These are phyloP conservation scores for Neospermospora avenae DNA, from an alignment of 2,329 filamentous ascomycete genomes.

Conservation along the genomic window DNA sequence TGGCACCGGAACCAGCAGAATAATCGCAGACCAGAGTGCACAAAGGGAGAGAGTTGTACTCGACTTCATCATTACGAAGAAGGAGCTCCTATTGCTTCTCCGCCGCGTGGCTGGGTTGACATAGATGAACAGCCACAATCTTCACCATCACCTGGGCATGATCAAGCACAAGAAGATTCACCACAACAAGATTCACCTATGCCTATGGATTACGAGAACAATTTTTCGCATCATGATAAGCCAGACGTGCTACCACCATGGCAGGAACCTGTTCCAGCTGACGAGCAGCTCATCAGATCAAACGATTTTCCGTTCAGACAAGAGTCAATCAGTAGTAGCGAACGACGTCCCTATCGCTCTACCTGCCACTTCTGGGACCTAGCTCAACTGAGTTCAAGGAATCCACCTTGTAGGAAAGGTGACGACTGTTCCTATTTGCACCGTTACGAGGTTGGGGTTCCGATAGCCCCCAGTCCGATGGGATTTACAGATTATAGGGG, in stretches of 20 bases:
- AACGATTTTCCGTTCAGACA: not conserved
- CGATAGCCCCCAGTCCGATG: not conserved
- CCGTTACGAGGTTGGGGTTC: not conserved
- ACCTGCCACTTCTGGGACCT: conserved; percentile 19
- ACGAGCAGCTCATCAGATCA: not conserved
- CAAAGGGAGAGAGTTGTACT: not conserved
- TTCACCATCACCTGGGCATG: no score
- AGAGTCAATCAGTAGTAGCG: not conserved
- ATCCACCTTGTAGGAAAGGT: not conserved
- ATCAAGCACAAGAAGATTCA: not conserved
- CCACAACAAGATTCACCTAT: not conserved
- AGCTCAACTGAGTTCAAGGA: not conserved
- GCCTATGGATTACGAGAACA: not conserved
- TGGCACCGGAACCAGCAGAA: conserved; percentile 7
- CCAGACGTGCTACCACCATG: not conserved
- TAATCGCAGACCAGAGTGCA: not conserved
- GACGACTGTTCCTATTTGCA: conserved; percentile 11
- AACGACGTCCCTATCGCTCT: not conserved
- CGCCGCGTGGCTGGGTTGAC: not conserved
- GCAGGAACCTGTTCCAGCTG: not conserved
- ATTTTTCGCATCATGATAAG: not conserved
- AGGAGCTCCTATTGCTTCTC: not conserved
- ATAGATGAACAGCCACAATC: not conserved
- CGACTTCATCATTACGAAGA: conserved; percentile 10
- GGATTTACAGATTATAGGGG: not conserved